A percentile compares a stretch with the other conserved stretches of the same genome.
phyloP scores from a whole-genome alignment of 768 basidiomycete genomes.

The Mycena capillaripes region DNA sequence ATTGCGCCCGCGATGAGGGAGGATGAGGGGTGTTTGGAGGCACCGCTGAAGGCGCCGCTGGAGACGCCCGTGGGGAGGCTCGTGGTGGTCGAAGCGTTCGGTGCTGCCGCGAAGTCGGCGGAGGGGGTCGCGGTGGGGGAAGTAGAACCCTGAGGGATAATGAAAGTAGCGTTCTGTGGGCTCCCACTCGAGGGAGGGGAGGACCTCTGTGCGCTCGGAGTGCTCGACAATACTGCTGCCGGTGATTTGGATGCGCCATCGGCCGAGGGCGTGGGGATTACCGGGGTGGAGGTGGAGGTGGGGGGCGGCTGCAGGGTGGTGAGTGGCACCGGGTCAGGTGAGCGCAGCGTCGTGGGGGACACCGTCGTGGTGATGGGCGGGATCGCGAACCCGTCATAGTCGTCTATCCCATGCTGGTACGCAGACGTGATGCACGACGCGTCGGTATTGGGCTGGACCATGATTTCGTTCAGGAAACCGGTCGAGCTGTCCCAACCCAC shows the following conservation, averaged over 20 bases:
- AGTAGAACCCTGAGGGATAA: too few relatives aligned
- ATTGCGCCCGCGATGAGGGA: background rate
- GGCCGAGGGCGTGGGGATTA: too few relatives aligned
- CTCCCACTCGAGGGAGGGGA: too few relatives aligned
- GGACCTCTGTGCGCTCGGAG: background rate
- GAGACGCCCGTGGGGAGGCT: too few relatives aligned
- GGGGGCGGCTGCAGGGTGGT: too few relatives aligned
- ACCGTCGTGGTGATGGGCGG: background rate
- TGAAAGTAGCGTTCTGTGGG: too few relatives aligned
- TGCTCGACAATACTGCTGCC: too few relatives aligned
- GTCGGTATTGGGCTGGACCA: conserved; percentile 5
- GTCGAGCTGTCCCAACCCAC: background rate
- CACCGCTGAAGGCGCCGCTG: too few relatives aligned
- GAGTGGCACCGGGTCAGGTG: background rate
- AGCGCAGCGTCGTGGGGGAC: background rate
- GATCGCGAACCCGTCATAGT: background rate
- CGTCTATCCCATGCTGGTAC: background rate
- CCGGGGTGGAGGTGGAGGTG: background rate
- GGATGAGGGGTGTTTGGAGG: background rate
- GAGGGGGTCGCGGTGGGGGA: too few relatives aligned
- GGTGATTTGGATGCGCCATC: too few relatives aligned
- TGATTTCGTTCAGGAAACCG: background rate
- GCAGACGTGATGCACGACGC: background rate
- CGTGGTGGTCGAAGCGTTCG: too few relatives aligned
- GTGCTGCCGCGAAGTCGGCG: too few relatives aligned